phyloP scores from a whole-genome alignment of 495 filamentous ascomycete genomes.

The Neurospora terricola region DNA sequence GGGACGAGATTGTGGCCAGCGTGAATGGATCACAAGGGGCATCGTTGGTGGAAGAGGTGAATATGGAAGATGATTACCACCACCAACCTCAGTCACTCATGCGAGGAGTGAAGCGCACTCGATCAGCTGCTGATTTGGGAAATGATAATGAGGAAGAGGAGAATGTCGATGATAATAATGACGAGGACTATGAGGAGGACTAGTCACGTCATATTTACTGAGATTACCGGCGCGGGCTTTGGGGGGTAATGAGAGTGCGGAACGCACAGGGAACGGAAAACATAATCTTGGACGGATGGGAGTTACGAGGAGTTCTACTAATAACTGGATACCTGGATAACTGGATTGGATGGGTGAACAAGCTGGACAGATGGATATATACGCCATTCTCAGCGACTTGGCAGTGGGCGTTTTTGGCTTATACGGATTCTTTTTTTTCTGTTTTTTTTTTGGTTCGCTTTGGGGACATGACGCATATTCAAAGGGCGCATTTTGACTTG shows the following conservation, averaged over 20 bases:
- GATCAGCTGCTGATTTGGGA: background rate
- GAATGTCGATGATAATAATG: background rate
- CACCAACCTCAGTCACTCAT: background rate
- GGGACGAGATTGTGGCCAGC: slow-evolving; percentile 8
- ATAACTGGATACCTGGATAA: background rate
- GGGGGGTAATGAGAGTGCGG: background rate
- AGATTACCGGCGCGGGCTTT: background rate
- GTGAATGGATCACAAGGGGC: background rate
- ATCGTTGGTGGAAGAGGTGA: background rate
- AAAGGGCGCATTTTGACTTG: background rate
- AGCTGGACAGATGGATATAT: background rate
- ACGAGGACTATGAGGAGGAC: background rate
- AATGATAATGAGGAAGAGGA: background rate
- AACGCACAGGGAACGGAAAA: background rate
- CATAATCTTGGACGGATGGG: background rate
- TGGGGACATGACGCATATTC: background rate
- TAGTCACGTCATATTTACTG: background rate
- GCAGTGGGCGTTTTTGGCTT: background rate
- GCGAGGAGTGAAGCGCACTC: background rate
- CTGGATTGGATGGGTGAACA: background rate
- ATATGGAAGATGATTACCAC: background rate
- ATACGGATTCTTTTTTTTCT: background rate
- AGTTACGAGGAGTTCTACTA: background rate
- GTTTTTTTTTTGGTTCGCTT: background rate
- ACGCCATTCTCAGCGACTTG: background rate